These are phyloP conservation scores for Nothophoma quercina DNA, from an alignment of 2,329 filamentous ascomycete species.

Conservation along the genomic window DNA sequence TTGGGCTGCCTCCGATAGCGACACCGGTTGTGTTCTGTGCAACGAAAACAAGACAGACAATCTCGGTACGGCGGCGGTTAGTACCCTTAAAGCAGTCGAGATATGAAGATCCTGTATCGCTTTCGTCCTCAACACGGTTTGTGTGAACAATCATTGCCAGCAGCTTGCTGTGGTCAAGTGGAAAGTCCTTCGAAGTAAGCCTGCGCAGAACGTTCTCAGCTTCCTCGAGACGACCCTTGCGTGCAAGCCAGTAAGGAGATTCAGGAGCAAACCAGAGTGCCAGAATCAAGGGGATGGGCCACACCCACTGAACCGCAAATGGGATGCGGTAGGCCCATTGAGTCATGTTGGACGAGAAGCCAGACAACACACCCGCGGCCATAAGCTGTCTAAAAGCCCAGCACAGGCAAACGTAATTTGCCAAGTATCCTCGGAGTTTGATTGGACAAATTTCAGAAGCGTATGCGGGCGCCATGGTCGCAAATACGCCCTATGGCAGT, in stretches of 20 bases:
- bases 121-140: slow-evolving; percentile 75
- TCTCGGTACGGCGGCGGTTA: slow-evolving; percentile 78
- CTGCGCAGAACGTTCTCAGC: not conserved
- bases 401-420: too few species aligned
- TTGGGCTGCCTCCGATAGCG: too few species aligned
- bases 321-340: slow-evolving; percentile 17
- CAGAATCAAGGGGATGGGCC: slow-evolving; percentile 69
- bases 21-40: too few species aligned
- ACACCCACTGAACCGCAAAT: slow-evolving; percentile 69
- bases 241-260: slow-evolving; percentile 74
- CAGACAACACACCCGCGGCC: too few species aligned
- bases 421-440: too few species aligned
- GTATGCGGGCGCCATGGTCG: too few species aligned
- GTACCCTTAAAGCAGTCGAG: slow-evolving; percentile 80
- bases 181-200: slow-evolving; percentile 51
- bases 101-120: slow-evolving; percentile 71
- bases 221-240: slow-evolving; percentile 51
- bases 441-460: too few species aligned
- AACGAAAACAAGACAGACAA: slow-evolving; percentile 59
- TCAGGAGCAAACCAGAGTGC: slow-evolving; percentile 72
- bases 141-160: slow-evolving; percentile 87
- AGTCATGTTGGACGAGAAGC: too few species aligned
- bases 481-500: too few species aligned
- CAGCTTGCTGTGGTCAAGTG: slow-evolving; percentile 24
- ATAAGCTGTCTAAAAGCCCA: too few species aligned